These are phyloP conservation scores for Mercurialis annua DNA, from an alignment of 345 rosid species.

Conservation along the genomic window DNA sequence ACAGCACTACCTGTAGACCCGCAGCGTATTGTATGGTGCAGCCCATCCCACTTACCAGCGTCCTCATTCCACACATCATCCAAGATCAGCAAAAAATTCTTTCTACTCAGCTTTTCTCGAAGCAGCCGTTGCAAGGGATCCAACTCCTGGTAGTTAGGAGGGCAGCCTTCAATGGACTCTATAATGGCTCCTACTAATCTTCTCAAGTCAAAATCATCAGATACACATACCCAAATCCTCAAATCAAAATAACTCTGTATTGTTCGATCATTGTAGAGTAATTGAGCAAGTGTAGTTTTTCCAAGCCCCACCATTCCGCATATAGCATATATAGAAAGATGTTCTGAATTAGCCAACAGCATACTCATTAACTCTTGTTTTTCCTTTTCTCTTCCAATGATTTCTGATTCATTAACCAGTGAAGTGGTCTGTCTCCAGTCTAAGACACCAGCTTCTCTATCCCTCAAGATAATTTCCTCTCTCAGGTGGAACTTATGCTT, in stretches of 20 bases:
- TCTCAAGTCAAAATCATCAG: constrained; percentile 1
- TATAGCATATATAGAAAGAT: constrained; percentile 7
- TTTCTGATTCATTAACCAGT: neutral
- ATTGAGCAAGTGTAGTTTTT: constrained; percentile 13
- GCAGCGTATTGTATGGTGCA: neutral
- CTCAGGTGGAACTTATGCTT: neutral
- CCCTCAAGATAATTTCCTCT: neutral
- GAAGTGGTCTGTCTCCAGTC: constrained; percentile 3
- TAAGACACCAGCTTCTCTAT: neutral
- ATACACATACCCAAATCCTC: constrained; percentile 8
- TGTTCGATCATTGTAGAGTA: neutral
- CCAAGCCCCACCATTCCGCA: constrained; percentile 11
- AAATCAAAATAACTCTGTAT: neutral
- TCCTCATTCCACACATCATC: constrained; percentile 9
- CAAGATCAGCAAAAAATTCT: constrained; percentile 5
- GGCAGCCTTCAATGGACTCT: neutral
- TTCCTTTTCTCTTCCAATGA: neutral
- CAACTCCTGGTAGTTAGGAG: neutral
- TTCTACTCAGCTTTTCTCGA: neutral
- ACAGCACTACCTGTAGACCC: constrained; percentile 7
- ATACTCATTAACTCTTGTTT: neutral
- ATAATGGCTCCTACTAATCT: neutral
- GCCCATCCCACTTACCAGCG: neutral
- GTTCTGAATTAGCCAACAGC: neutral
- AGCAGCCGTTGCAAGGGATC: constrained; percentile 4